These are phyloP conservation scores for Lentinula edodes DNA, from an alignment of 768 basidiomycete species.

Conservation along the genomic window DNA sequence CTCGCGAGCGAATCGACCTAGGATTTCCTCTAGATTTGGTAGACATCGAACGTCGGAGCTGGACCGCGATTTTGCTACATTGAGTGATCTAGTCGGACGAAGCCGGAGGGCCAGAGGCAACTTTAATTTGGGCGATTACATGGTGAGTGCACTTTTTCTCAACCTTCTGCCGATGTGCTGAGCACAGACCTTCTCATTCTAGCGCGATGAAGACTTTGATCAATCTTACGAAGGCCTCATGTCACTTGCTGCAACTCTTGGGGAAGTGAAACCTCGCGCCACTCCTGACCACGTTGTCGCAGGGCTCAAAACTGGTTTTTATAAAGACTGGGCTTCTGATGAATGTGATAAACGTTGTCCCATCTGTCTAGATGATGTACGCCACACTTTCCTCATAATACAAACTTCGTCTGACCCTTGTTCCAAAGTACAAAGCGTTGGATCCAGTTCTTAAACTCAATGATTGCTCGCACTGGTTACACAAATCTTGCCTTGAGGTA, in stretches of 20 bases:
- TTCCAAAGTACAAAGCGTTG: constrained; percentile 50
- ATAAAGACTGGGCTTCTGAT: constrained; percentile 61
- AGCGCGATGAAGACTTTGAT: constrained; percentile 78
- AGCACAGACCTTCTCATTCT: constrained; percentile 8
- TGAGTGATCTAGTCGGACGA: background rate
- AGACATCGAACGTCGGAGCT: background rate
- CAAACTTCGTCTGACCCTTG: constrained; percentile 9
- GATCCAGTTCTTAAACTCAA: constrained; percentile 62
- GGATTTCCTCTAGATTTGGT: background rate
- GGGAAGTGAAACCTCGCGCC: constrained; percentile 62
- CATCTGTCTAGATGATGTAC: constrained; percentile 79
- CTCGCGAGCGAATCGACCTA: background rate
- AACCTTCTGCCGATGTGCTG: background rate
- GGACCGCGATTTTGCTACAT: background rate
- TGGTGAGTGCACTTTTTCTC: constrained; percentile 37
- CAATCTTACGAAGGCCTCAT: constrained; percentile 68
- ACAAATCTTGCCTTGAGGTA: constrained; percentile 71
- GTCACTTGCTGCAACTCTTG: constrained; percentile 50
- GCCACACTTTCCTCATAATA: constrained; percentile 19
- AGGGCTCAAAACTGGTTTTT: constrained; percentile 52
- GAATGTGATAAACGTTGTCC: constrained; percentile 75
- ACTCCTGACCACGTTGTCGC: constrained; percentile 60
- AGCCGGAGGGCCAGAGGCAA: constrained; percentile 10
- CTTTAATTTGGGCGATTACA: constrained; percentile 34
- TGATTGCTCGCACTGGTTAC: constrained; percentile 78